These are phyloP conservation scores for Phytophthora cajani DNA, from an alignment of 352 stramenopile species.

Conservation along the genomic window DNA sequence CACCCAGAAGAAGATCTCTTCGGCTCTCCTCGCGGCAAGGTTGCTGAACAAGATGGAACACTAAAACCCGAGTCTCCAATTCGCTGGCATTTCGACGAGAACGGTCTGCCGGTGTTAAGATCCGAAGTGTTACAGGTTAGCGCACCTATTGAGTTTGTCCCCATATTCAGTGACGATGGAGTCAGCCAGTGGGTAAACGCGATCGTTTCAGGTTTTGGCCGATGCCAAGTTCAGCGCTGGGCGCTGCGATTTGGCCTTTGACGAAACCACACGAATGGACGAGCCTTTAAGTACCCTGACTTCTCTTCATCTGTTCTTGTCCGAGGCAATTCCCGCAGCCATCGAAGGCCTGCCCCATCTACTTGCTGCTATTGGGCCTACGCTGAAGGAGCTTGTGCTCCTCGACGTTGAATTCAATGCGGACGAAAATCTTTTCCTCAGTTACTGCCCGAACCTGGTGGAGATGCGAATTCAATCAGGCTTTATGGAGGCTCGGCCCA, in stretches of 20 bases:
- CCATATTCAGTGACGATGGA: not conserved
- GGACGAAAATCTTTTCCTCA: not conserved
- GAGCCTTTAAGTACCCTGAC: not conserved
- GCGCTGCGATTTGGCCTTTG: too few relatives aligned
- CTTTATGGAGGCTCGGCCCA: not conserved
- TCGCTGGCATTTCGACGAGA: not conserved
- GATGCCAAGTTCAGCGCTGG: not conserved
- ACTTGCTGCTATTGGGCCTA: not conserved
- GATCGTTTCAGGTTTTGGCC: not conserved
- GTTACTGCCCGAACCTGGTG: not conserved
- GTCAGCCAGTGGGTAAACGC: not conserved
- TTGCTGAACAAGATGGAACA: not conserved
- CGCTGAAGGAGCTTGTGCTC: not conserved
- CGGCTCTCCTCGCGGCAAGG: not conserved
- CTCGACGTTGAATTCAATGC: not conserved
- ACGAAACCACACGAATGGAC: too few relatives aligned
- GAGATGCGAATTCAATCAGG: not conserved
- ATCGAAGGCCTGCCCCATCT: not conserved
- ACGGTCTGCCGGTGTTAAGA: not conserved
- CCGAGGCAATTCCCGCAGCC: not conserved
- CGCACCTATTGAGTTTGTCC: not conserved
- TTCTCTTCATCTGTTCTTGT: not conserved
- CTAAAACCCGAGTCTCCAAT: not conserved
- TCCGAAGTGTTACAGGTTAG: not conserved
- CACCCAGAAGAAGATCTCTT: not conserved